phyloP scores from a whole-genome alignment of 108 stramenopile species.

The Stephanodiscus triporus region DNA sequence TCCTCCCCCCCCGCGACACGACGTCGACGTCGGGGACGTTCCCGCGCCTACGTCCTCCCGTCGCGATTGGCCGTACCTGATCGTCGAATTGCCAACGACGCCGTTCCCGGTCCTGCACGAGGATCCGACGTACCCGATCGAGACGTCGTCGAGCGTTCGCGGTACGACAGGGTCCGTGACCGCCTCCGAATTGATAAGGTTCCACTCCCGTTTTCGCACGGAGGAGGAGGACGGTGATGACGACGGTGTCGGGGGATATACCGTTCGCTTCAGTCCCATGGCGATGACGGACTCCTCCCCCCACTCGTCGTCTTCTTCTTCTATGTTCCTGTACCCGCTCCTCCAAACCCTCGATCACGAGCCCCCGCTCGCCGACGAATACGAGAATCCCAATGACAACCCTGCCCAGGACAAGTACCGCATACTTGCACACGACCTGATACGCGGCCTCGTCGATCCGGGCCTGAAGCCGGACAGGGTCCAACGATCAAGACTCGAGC shows the following conservation, averaged over 20 bases:
- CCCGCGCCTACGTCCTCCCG: constrained; percentile 33
- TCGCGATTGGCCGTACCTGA: constrained; percentile 47
- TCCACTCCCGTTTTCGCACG: constrained; percentile 27
- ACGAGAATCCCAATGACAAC: constrained; percentile 68
- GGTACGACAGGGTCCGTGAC: constrained; percentile 77
- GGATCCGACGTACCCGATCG: constrained; percentile 76
- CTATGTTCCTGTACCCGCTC: constrained; percentile 42
- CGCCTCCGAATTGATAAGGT: constrained; percentile 68
- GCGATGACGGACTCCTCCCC: constrained; percentile 21
- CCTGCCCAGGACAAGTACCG: constrained; percentile 96
- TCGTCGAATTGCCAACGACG: constrained; percentile 77
- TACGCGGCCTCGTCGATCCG: constrained; percentile 94
- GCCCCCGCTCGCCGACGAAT: constrained; percentile 46
- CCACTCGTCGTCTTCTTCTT: constrained; percentile 17
- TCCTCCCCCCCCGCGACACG: background rate
- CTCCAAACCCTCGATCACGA: constrained; percentile 78
- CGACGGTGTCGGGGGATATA: constrained; percentile 12
- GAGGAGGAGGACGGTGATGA: constrained; percentile 6
- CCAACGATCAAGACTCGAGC: constrained; percentile 78
- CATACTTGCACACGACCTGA: constrained; percentile 87
- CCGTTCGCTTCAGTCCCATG: constrained; percentile 31
- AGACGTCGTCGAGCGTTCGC: constrained; percentile 38
- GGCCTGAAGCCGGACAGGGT: constrained; percentile 93
- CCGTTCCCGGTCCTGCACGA: constrained; percentile 82
- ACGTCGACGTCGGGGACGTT: background rate